phyloP scores from a whole-genome alignment of 2,329 filamentous ascomycete species.

The Clonostachys rhizophaga region DNA sequence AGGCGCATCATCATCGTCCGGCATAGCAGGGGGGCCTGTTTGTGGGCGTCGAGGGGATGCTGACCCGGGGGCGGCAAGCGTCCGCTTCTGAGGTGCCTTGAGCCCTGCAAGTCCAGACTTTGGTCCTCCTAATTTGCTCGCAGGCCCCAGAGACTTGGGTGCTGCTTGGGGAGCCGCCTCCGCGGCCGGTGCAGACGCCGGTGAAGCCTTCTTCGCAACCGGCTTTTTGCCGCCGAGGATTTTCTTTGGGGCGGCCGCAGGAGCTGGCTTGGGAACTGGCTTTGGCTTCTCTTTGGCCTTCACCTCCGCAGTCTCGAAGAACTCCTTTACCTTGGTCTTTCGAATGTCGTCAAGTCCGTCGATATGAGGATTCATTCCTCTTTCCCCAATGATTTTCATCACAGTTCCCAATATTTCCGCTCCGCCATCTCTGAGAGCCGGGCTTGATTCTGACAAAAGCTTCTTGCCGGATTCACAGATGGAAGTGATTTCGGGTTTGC shows the following conservation, averaged over 20 bases:
- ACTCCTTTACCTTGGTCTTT: constrained; percentile 95
- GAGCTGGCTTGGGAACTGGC: constrained; percentile 48
- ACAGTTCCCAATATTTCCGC: constrained; percentile 89
- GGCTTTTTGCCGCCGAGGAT: constrained; percentile 34
- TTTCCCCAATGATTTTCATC: constrained; percentile 98
- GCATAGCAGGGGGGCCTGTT: constrained; percentile 39
- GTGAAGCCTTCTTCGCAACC: constrained; percentile 37
- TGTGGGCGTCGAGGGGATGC: constrained; percentile 51
- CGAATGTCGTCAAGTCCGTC: constrained; percentile 93
- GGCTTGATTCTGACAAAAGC: constrained; percentile 82
- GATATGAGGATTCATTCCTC: constrained; percentile 88
- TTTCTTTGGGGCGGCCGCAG: constrained; percentile 39
- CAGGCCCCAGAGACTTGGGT: constrained; percentile 31
- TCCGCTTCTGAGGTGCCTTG: constrained; percentile 55
- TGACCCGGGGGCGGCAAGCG: constrained; percentile 39
- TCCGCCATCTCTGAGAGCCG: constrained; percentile 79
- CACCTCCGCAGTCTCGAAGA: constrained; percentile 58
- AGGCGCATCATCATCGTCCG: constrained; percentile 55
- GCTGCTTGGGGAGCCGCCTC: constrained; percentile 51
- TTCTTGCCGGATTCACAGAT: constrained; percentile 91
- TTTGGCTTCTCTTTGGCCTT: constrained; percentile 70
- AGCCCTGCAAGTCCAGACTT: constrained; percentile 51
- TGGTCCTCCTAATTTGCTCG: constrained; percentile 49
- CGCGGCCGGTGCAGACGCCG: constrained; percentile 32
- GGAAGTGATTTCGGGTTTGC: constrained; percentile 74